Evolutionary conservation across 2,329 filamentous ascomycete genomes (phyloP).

Genomic region (Thelonectria blattea): DNA sequence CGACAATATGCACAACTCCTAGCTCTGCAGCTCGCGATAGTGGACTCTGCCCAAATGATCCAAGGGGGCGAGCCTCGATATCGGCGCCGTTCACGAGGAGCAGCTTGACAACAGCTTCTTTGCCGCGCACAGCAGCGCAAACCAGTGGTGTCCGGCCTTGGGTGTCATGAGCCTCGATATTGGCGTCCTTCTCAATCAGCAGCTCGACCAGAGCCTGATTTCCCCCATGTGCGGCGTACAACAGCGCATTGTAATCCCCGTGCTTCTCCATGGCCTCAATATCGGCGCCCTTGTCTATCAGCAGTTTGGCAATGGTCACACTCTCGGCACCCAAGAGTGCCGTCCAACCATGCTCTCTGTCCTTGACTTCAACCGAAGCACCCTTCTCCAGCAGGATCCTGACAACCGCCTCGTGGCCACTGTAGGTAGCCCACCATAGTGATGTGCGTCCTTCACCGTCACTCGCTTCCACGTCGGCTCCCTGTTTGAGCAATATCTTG

Average conservation of each 20-base stretch:
- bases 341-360: background rate
- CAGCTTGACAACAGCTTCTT: background rate
- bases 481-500: background rate
- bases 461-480: background rate
- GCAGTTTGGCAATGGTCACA: background rate
- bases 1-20: constrained; percentile 8
- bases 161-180: constrained; percentile 3
- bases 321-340: background rate
- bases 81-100: background rate
- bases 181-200: background rate
- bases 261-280: background rate
- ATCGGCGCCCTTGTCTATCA: background rate
- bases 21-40: background rate
- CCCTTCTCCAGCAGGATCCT: background rate
- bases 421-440: background rate
- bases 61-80: background rate
- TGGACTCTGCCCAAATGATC: background rate
- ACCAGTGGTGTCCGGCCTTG: background rate
- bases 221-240: background rate
- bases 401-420: background rate
- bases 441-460: background rate
- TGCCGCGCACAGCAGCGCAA: background rate
- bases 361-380: background rate
- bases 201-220: background rate
- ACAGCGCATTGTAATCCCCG: background rate